Conservation (phyloP, 495 filamentous ascomycete genomes). For the Tuber borchii region DNA sequence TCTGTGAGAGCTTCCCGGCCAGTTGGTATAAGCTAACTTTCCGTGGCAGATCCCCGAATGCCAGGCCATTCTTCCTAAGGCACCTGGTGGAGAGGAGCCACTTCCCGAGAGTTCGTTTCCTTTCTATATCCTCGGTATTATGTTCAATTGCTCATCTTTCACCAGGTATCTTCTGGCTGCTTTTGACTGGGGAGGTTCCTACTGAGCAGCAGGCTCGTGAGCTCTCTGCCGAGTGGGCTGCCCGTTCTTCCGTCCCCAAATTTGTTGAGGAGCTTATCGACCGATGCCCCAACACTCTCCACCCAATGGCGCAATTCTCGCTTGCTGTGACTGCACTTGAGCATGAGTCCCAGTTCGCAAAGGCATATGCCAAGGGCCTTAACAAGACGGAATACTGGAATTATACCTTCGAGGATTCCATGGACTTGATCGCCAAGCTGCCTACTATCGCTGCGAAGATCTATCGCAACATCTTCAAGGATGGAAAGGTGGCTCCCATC, state of each 20-base stretch:
- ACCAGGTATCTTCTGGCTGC: constrained; percentile 94
- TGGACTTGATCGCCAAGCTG: constrained; percentile 99
- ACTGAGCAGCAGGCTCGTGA: constrained; percentile 95
- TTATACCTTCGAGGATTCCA: constrained; percentile 98
- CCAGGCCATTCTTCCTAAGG: constrained; percentile 93
- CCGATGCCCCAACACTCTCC: constrained; percentile 94
- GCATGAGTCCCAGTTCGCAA: constrained; percentile 93
- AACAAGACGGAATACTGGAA: constrained; percentile 99
- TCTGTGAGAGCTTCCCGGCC: background rate
- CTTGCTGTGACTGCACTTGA: constrained; percentile 95
- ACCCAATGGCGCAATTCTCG: constrained; percentile 99
- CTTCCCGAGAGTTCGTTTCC: constrained; percentile 70
- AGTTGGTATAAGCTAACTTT: constrained; percentile 12
- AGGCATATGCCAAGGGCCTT: constrained; percentile 96
- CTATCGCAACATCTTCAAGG: constrained; percentile 99
- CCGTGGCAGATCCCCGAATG: constrained; percentile 76
- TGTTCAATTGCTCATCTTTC: constrained; percentile 32
- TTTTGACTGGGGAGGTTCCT: constrained; percentile 93
- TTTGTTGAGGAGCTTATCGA: constrained; percentile 98
- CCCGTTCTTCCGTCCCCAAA: constrained; percentile 89
- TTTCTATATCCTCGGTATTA: background rate
- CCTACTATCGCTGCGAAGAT: constrained; percentile 95
- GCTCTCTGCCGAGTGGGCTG: constrained; percentile 96
- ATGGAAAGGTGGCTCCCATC: constrained; percentile 90
- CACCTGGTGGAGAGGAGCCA: constrained; percentile 89